Conservation (phyloP, 331 rosid species). For the Saraca asoca region DNA sequence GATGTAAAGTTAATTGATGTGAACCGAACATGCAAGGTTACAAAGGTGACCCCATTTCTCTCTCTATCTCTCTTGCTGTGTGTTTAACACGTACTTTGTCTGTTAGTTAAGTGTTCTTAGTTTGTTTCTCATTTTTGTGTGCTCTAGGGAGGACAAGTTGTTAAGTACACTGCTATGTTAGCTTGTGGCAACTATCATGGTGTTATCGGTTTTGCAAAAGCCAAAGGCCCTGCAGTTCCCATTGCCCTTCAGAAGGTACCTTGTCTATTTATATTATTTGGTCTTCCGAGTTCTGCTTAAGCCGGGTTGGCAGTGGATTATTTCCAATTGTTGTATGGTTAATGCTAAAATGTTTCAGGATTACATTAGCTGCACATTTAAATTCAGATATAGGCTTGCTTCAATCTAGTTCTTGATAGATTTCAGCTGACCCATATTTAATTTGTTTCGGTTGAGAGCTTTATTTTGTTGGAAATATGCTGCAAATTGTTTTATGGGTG, state of each 20-base stretch:
- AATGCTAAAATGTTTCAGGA: conserved; percentile 2
- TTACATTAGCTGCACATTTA: conserved; percentile 4
- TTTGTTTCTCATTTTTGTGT: conserved; percentile 26
- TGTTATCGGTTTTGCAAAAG: conserved; percentile 85
- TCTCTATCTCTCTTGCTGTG: conserved; percentile 9
- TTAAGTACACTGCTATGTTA: conserved; percentile 77
- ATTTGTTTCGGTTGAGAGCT: neutral
- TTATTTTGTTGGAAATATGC: neutral
- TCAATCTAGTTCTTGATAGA: conserved; percentile 12
- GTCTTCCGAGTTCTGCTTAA: conserved; percentile 25
- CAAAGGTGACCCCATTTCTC: conserved; percentile 56
- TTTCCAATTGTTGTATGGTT: conserved; percentile 27
- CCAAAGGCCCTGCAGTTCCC: conserved; percentile 85
- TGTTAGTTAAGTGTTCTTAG: conserved; percentile 21
- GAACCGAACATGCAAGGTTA: conserved; percentile 93
- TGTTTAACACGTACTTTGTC: neutral
- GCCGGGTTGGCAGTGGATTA: conserved; percentile 17
- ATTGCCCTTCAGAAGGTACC: conserved; percentile 86
- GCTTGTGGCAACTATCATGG: conserved; percentile 97
- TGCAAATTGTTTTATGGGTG: conserved; percentile 12
- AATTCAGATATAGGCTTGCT: conserved; percentile 5
- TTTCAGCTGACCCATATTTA: conserved; percentile 1
- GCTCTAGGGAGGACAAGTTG: conserved; percentile 85
- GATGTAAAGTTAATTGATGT: conserved; percentile 83
- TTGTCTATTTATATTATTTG: conserved; percentile 19